Conservation (phyloP, 192 early-diverging fungal species). For the Umbelopsis sp. region DNA sequence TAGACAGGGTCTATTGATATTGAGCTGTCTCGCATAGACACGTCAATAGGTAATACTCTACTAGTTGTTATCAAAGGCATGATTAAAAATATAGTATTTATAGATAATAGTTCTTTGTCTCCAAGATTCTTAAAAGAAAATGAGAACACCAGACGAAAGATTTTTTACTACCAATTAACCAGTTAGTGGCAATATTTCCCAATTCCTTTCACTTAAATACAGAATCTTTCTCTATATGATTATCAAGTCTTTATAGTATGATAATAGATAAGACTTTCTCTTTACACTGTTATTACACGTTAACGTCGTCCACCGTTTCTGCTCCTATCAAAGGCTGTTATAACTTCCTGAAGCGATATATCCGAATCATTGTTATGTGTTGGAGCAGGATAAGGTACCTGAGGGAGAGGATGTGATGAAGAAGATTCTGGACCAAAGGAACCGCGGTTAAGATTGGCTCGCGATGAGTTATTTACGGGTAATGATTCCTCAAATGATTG, state of each 20-base stretch:
- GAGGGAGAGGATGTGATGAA: not conserved
- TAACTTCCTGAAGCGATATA: not conserved
- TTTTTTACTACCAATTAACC: too few relatives aligned
- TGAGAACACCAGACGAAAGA: too few relatives aligned
- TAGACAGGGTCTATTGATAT: too few relatives aligned
- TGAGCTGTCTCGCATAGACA: too few relatives aligned
- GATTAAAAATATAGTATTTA: too few relatives aligned
- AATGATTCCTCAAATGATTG: not conserved
- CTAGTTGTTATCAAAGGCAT: too few relatives aligned
- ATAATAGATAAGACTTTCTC: not conserved
- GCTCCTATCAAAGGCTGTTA: not conserved
- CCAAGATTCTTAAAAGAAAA: too few relatives aligned
- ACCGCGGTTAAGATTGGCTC: not conserved
- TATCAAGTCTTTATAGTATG: not conserved
- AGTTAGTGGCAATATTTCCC: too few relatives aligned
- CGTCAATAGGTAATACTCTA: too few relatives aligned
- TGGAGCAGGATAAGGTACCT: not conserved
- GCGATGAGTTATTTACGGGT: not conserved
- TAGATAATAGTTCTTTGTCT: too few relatives aligned
- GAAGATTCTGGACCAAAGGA: not conserved
- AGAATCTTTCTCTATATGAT: not conserved
- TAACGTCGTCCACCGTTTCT: not conserved
- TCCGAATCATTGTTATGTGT: not conserved
- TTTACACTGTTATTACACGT: constrained; percentile 1
- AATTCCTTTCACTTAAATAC: not conserved